Base-by-base conservation (phyloP, 305 asterid genomes). In the Plantago lanceolata region DNA sequence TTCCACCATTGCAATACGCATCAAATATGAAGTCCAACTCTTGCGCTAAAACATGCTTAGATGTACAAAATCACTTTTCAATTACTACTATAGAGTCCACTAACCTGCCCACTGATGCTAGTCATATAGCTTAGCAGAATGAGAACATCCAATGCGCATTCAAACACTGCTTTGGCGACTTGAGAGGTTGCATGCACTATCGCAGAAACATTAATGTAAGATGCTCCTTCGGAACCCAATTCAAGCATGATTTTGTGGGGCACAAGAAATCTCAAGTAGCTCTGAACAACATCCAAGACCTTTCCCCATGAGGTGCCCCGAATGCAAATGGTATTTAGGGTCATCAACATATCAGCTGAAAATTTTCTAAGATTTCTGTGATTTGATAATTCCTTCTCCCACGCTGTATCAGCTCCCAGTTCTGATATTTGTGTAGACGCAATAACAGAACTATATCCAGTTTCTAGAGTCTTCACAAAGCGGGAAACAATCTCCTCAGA, bases 61-160 rank as follows among this genome's bases (percentile, higher is more conserved):
- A 24, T 11, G 21, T 5, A 28, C 17, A 11, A 14, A 21, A 6
- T 49, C 59, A 54, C 18, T 55, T 55, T 28, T 26, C 9, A 24
- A 55, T 26, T 55, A 17, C 43, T 13, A 15, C 21, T 24, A 55
- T 19, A 55, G 43, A 24, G 14, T 49, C 71, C 72, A 82, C 90
- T 73, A 48, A 90, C 99, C 99, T 90, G 96, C 60, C 96, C 97
- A 70, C 97, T 81, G 76, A 83, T 83, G 84, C 78, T 80, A 68
- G 80, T 78, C 92, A 93, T 79, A 74, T 90, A 93, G 85, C 81
- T 81, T 66, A 93, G 87, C 76, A 93, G 87, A 89, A 85, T 70
- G 59, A 87, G 90, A 70, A 93, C 79, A 69, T 85, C 96, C 71
- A 93, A 71, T 60, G 78, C 85, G 67, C 96, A 86, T 73, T 93